Conservation (phyloP, 768 basidiomycete genomes). For the Baorangia bicolor region DNA sequence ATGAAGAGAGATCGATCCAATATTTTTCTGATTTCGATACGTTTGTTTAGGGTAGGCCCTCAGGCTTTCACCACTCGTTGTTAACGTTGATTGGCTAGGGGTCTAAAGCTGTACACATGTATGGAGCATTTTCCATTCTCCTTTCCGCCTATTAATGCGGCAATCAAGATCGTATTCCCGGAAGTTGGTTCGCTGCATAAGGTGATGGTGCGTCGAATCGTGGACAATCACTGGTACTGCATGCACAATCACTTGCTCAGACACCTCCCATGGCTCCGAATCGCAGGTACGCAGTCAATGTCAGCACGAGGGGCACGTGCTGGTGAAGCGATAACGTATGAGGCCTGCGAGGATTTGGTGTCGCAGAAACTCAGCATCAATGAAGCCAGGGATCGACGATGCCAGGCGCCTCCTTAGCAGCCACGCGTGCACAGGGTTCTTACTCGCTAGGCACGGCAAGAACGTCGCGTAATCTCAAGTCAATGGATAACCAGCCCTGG, state of each 20-base stretch:
- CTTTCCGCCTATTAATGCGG: neutral
- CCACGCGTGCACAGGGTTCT: constrained; percentile 2
- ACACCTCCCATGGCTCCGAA: neutral
- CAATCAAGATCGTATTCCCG: neutral
- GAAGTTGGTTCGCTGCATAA: neutral
- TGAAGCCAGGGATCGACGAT: constrained; percentile 18
- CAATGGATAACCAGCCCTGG: neutral
- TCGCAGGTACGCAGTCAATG: neutral
- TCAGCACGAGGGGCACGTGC: constrained; percentile 3
- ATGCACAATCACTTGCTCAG: neutral
- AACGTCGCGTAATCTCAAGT: constrained; percentile 5
- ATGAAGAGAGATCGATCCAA: constrained; percentile 29
- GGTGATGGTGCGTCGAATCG: neutral
- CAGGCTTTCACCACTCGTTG: neutral
- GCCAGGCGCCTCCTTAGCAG: neutral
- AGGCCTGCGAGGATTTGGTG: neutral
- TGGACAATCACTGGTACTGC: neutral
- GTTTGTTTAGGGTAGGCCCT: constrained; percentile 34
- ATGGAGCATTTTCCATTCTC: too few species aligned
- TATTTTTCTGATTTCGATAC: constrained; percentile 18
- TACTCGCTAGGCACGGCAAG: neutral
- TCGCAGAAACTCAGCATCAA: constrained; percentile 1
- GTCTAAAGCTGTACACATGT: too few species aligned
- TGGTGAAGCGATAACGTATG: constrained; percentile 21
- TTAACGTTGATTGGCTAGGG: constrained; percentile 17